Evolutionary conservation across 768 basidiomycete species (phyloP), one percentile per base, ranked within the genome.

Genomic region (Xerocomus potaroensis): DNA sequence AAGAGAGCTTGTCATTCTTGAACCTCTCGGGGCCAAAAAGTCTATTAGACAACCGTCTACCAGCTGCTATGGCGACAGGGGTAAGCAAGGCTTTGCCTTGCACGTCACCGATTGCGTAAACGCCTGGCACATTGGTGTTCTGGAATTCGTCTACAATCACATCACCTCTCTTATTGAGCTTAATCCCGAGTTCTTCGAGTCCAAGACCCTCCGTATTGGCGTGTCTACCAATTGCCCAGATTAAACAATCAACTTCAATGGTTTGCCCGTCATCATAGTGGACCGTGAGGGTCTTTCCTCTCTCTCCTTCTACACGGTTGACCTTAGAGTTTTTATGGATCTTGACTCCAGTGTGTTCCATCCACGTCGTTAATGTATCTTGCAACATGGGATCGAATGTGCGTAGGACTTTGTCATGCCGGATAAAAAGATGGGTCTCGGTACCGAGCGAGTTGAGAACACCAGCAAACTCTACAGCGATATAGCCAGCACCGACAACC

Each of bases 1-100:
- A 99, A 56, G 73, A 76, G 47, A 97, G 75, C 67, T 95, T 92
- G 59, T 95, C 87, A 39, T 85, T 65, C 72, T 87, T 92, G 77
- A 76, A 94, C 67, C 89, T 75, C 50, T 81, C 79, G 3, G 84
- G 83, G 9, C 96, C 96, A 59, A 91, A 99, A 37, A 98, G 69
- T 49, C 96, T 74, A 70, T 98, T 98, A 44, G 87, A 77, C 31
- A 97, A 72, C 50, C 92, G 72, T 49, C 96, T 74, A 18, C 92
- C 96, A 14, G 96, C 96, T 39, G 95, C 95, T 48, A 99, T 95
- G 33, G 96, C 96, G 9, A 99, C 96, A 14, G 96, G 96, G 4
- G 96, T 99, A 49, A 99, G 75, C 26, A 95, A 73, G 34, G 82
- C 89, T 67, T 96, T 94, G 51, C 96, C 96, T 55, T 81, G 81